A percentile compares a stretch with the other conserved stretches of the same genome.
Evolutionary conservation across 257 asterid genomes (phyloP).

Genomic region (Pogostemon cablin): DNA sequence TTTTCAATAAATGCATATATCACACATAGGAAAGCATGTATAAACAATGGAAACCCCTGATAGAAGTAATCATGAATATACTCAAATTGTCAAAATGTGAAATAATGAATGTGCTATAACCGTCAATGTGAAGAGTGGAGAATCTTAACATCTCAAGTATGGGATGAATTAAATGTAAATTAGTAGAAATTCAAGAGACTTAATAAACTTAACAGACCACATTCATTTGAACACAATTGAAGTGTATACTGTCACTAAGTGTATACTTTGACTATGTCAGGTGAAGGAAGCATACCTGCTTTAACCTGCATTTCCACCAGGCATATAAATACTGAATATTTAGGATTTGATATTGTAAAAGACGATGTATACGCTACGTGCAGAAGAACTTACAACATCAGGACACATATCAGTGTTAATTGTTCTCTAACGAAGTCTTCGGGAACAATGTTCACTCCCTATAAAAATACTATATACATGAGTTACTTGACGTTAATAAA

Average conservation of each 20-base stretch:
- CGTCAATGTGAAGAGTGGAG: no score
- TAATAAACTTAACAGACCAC: no score
- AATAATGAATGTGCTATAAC: no score
- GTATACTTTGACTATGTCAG: slow-evolving; percentile 68
- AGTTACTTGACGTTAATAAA: neutral
- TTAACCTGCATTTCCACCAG: slow-evolving; percentile 71
- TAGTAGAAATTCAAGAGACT: no score
- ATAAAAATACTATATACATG: neutral
- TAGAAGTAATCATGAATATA: no score
- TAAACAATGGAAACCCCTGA: no score
- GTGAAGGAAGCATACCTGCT: slow-evolving; percentile 96
- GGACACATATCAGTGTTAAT: slow-evolving; percentile 91
- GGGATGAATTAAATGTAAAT: no score
- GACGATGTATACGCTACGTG: neutral
- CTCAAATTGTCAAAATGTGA: no score
- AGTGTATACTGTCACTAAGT: slow-evolving; percentile 20
- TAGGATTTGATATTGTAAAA: neutral
- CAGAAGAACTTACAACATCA: slow-evolving; percentile 70
- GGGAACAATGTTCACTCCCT: slow-evolving; percentile 58
- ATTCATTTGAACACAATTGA: neutral
- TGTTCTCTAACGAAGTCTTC: slow-evolving; percentile 79
- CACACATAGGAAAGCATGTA: no score
- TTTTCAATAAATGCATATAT: no score
- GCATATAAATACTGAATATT: slow-evolving; percentile 12
- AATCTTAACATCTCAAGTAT: no score